Base-by-base conservation (phyloP, 2,329 filamentous ascomycete genomes). In the Hymenotorrendiella dingleyae region DNA sequence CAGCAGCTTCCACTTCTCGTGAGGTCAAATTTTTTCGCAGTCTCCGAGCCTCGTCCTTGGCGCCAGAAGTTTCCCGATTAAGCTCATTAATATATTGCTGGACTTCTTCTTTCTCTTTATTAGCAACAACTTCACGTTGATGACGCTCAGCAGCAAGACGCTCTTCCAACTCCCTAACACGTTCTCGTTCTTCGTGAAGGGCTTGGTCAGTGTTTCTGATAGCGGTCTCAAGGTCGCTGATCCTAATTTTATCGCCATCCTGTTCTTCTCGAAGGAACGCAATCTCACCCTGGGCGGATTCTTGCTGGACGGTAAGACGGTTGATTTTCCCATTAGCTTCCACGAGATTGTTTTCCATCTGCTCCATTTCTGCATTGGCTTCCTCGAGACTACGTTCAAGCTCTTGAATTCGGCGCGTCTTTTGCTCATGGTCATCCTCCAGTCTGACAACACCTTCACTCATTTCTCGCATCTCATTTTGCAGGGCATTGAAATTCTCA, bases 181-280 rank as follows among this genome's bases (percentile, higher is more conserved):
- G 81, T 47, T 96, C 90, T 63, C 84, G 85, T 63, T 95, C 89
- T 39, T 93, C 89, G 43, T 84, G 78, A n/a, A 95, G 69, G 36
- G 71, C 78, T 57, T 88, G 80, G 61, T 94, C 85, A n/a, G 81
- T 76, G 43, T 80, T 84, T 55, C 86, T 85, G 27, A 96, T 68
- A 11, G 83, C 80, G 7, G 87, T 86, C 60, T 97, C 90, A 6
- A 97, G 72, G 58, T 97, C 89, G 27, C 91, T 88, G 57, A 98
- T 97, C 65, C 89, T 90, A 62, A 98, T 94, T 73, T 98, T 98
- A 70, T 98, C 93, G 14, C 78, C 80, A 65, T 98, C 93, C 64
- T 98, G 93, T 68, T 98, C 93, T 61, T 98, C 93, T 2, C 93
- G 82, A 38, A 98, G 65, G 73, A 98, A 98, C 1, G 86, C 82